Base-by-base conservation (phyloP, 306 rosid genomes). In the Chamaecrista fasciculata region DNA sequence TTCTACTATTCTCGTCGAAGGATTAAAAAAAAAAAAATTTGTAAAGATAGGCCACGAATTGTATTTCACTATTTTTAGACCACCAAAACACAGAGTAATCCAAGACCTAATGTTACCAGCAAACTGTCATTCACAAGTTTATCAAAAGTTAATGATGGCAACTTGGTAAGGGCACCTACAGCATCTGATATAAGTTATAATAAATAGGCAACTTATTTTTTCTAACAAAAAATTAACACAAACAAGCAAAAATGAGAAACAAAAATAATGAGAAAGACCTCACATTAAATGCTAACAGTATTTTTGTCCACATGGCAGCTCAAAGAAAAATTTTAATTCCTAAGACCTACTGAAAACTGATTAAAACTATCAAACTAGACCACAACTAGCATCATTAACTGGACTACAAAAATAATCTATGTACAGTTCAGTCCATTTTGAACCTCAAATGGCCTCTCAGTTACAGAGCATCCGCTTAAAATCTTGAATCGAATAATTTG, bases 121-220 rank as follows among this genome's bases (percentile, higher is more conserved):
- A 90, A 74, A 66, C 86, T 81, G 66, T 90, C 91, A 70, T 92
- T 87, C 78, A 90, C 80, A 62, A 92, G 93, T 85, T 87, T 89
- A 81, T 92, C 96, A 62, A 90, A 87, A 64, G 75, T 86, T 14
- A 84, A 15, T 3, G 93, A 86, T 2, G 96, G 51, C 50, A 90
- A 60, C 51, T 87, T 92, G 6, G 96, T 96, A 77, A 92, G 88
- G 61, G 96, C 83, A 15, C 91, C 87, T 58, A 92, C 75, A 48
- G 91, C 82, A 50, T 84, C 91, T 0, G 88, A 83, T 62, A 92
- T 76, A 71, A 74, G 84, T 80, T n/a, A n/a, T n/a, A n/a, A n/a
- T n/a, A n/a, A n/a, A n/a, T n/a, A n/a, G n/a, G n/a, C n/a, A n/a
- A n/a, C n/a, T n/a, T n/a, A n/a, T n/a, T n/a, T n/a, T n/a, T n/a